phyloP scores from a whole-genome alignment of 164 flowering plant species.

The Berberis vulgaris region DNA sequence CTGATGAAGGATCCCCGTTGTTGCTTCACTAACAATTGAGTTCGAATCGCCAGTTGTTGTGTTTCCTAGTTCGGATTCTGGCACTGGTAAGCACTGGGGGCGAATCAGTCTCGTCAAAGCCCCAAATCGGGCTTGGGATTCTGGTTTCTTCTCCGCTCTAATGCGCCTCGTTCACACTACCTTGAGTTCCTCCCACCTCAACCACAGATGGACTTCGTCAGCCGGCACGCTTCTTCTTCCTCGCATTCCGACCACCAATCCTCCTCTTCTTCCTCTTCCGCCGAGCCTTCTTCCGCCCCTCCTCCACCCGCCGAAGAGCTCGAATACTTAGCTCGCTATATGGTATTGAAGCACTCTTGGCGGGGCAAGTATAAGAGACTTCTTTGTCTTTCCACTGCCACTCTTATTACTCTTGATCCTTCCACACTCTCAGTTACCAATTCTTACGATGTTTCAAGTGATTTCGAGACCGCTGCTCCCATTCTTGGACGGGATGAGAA shows the following conservation, averaged over 20 bases:
- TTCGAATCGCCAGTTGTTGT: too few species aligned
- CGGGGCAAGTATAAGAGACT: conserved; percentile 94
- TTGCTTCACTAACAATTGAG: too few species aligned
- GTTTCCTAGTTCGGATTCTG: too few species aligned
- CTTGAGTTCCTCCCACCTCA: conserved; percentile 39
- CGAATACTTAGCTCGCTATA: conserved; percentile 82
- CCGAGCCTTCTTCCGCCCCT: conserved; percentile 6
- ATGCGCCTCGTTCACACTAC: conserved; percentile 44
- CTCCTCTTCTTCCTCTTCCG: conserved; percentile 16
- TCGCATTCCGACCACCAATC: conserved; percentile 14
- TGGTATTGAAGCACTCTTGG: conserved; percentile 96
- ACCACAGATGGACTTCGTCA: conserved; percentile 58
- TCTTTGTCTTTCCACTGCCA: conserved; percentile 54
- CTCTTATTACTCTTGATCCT: conserved; percentile 80
- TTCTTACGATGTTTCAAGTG: conserved; percentile 60
- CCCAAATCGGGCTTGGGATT: conserved; percentile 53
- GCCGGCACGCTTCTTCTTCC: conserved; percentile 29
- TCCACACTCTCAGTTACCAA: conserved; percentile 69
- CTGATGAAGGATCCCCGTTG: too few species aligned
- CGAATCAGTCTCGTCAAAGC: conserved; percentile 84
- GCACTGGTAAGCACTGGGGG: conserved; percentile 76
- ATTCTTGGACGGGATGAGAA: conserved; percentile 71
- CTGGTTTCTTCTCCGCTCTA: conserved; percentile 53
- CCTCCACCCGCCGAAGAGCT: conserved; percentile 59
- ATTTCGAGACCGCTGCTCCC: conserved; percentile 73